Percentiles rank a stretch among this genome's conserved stretches.
Conservation (phyloP, 108 stramenopile genomes). For the Mayamaea pseudoterrestris region DNA sequence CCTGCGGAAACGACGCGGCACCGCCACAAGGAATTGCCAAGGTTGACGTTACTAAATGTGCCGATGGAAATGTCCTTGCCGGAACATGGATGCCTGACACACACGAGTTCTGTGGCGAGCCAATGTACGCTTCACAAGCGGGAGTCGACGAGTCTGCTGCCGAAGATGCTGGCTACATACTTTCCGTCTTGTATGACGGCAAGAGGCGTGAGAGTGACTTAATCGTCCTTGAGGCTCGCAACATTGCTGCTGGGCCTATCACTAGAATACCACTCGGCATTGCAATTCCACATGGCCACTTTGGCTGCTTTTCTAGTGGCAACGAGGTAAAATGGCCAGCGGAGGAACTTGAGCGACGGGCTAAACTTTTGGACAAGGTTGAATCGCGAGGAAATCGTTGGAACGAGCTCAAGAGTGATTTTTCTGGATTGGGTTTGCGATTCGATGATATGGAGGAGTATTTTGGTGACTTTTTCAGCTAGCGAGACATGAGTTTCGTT, state of each 20-base stretch:
- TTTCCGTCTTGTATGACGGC: slow-evolving; percentile 47
- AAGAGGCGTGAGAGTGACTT: slow-evolving; percentile 46
- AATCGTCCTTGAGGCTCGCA: slow-evolving; percentile 40
- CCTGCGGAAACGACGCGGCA: slow-evolving; percentile 32
- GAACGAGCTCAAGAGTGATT: slow-evolving; percentile 87
- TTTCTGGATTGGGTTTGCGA: slow-evolving; percentile 76
- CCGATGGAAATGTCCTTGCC: slow-evolving; percentile 30
- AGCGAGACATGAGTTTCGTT: too few species aligned
- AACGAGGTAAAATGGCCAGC: slow-evolving; percentile 58
- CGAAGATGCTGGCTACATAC: slow-evolving; percentile 62
- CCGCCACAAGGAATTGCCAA: slow-evolving; percentile 76
- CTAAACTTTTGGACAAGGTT: slow-evolving; percentile 76
- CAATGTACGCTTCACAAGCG: slow-evolving; percentile 58
- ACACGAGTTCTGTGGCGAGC: slow-evolving; percentile 78
- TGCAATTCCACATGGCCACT: slow-evolving; percentile 65
- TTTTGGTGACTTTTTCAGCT: slow-evolving; percentile 31
- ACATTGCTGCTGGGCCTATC: slow-evolving; percentile 49
- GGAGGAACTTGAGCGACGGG: slow-evolving; percentile 69
- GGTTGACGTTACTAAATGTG: slow-evolving; percentile 43
- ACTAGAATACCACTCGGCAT: slow-evolving; percentile 57
- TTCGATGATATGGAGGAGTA: slow-evolving; percentile 81
- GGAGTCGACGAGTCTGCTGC: slow-evolving; percentile 9
- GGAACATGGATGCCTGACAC: slow-evolving; percentile 60
- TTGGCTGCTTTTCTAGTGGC: slow-evolving; percentile 56
- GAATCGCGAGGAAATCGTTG: slow-evolving; percentile 71